Evolutionary conservation across 495 filamentous ascomycete species (phyloP).

Genomic region (Trichocladium antarcticum): DNA sequence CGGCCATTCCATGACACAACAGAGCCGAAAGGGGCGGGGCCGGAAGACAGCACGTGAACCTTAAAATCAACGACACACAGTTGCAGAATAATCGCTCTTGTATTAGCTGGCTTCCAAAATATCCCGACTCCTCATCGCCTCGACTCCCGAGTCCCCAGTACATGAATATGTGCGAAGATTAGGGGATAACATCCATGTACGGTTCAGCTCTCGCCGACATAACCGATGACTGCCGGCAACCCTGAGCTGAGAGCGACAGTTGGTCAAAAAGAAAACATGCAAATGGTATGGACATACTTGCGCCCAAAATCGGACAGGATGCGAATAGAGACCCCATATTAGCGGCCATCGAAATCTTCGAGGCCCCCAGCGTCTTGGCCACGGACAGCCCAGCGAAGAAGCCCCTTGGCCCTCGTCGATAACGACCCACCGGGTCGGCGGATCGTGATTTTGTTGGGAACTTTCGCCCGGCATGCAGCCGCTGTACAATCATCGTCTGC

Average conservation of each 20-base stretch:
- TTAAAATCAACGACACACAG: too few species aligned
- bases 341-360: too few species aligned
- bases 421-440: background rate
- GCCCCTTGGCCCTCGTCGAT: background rate
- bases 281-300: slow-evolving; percentile 6
- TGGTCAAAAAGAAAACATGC: slow-evolving; percentile 16
- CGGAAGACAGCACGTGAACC: too few species aligned
- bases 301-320: background rate
- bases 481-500: slow-evolving; percentile 30
- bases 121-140: background rate
- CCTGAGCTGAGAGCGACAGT: slow-evolving; percentile 1
- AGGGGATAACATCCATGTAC: slow-evolving; percentile 16
- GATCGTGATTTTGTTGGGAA: slow-evolving; percentile 23
- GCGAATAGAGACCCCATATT: too few species aligned
- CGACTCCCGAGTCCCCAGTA: slow-evolving; percentile 6
- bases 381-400: slow-evolving; percentile 19
- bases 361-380: background rate
- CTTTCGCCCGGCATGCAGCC: slow-evolving; percentile 29
- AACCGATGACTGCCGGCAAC: slow-evolving; percentile 5
- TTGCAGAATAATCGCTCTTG: too few species aligned
- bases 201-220: slow-evolving; percentile 11
- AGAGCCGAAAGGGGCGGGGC: too few species aligned
- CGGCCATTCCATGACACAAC: too few species aligned
- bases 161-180: slow-evolving; percentile 15
- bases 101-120: slow-evolving; percentile 16